A percentile compares a stretch with the other conserved stretches of the same genome.
Conservation (phyloP, 345 rosid genomes). For the Eutrema japonicum region DNA sequence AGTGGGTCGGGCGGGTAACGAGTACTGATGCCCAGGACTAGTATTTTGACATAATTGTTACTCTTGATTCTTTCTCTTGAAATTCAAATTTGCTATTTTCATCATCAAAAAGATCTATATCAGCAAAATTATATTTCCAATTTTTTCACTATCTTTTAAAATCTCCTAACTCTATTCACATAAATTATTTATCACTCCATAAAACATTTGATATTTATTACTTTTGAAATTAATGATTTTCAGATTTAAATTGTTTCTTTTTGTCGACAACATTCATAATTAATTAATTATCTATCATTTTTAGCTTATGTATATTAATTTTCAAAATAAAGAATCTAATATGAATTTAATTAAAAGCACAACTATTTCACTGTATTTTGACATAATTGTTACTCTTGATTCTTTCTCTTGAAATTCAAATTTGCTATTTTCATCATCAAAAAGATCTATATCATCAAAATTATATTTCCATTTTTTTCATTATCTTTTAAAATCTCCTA, state of each 20-base stretch:
- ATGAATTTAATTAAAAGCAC: neutral
- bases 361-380: neutral
- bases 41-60: slow-evolving; percentile 3
- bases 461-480: neutral
- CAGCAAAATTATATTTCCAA: neutral
- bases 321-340: neutral
- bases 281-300: too few species aligned
- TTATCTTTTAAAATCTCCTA: too few species aligned
- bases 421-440: neutral
- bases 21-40: too few species aligned
- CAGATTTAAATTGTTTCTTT: too few species aligned
- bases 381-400: neutral
- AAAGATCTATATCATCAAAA: neutral
- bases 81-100: neutral
- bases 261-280: too few species aligned
- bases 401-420: neutral
- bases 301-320: neutral
- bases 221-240: neutral
- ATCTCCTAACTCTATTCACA: neutral
- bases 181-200: neutral
- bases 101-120: neutral
- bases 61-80: neutral
- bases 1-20: too few species aligned
- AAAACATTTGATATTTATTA: neutral
- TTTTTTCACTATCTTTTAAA: neutral